Base-by-base conservation (phyloP, 2,329 filamentous ascomycete genomes). In the Cercospora janseana region DNA sequence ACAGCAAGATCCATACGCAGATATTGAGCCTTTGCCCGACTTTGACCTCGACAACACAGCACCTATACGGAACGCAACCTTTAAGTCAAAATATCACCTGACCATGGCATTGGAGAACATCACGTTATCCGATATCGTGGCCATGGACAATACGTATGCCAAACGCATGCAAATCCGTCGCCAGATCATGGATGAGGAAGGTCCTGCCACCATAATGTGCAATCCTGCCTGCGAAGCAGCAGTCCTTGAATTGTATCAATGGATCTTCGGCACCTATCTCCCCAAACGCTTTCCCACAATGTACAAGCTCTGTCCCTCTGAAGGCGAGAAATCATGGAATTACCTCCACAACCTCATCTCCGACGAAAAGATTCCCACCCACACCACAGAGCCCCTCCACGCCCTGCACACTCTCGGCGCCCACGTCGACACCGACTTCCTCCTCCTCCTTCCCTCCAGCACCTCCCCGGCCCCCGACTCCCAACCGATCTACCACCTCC, bases 81-180 rank as follows among this genome's bases (percentile, higher is more conserved):
- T 82, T 65, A 82, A 80, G 63, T 75, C 79, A 4, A 81, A 77
- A 58, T 85, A 80, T 60, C 75, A 83, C 60, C 65, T 85, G 43
- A 83, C 81, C 4, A 85, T 85, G 81, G 80, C 73, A 3, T 70
- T 83, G 18, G 74, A 80, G 60, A 78, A 70, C 35, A 72, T 75
- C 10, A 62, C 73, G 6, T 63, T 78, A 0, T 79, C 76, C n/a
- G 73, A 80, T 7, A 72, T 84, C 12, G 67, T 85, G 28, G 72
- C 67, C 13, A 78, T 84, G 66, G 81, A 85, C 66, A 76, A 77
- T 29, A 83, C 76, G 6, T 84, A 83, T 62, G 66, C 71, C 15
- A 63, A 72, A 1, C 75, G 80, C 13, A 69, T 83, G 41, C 45
- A 65, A 1, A 66, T 80, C 20, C 78, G 82, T 2, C 68, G 70